A percentile compares a stretch with the other conserved stretches of the same genome.
phyloP scores from a whole-genome alignment of 2,329 filamentous ascomycete species.

The Fusarium illudens region DNA sequence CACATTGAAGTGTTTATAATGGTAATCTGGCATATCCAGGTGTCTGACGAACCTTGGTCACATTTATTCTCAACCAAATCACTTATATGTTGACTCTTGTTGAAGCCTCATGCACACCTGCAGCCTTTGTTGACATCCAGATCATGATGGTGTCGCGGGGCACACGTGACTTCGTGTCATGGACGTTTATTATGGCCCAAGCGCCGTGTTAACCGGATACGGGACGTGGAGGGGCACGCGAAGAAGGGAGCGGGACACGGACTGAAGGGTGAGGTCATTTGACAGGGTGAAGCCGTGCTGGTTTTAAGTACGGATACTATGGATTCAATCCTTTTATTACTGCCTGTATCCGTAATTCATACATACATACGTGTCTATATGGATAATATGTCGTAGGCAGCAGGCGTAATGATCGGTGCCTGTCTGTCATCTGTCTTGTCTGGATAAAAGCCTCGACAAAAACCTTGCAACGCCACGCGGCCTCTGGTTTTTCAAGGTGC shows the following conservation, averaged over 20 bases:
- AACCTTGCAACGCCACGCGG: conserved; percentile 41
- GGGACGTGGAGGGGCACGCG: conserved; percentile 19
- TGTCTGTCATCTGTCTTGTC: neutral
- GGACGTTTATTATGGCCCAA: conserved; percentile 35
- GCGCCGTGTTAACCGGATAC: conserved; percentile 27
- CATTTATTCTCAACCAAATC: neutral
- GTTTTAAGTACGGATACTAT: too few species aligned
- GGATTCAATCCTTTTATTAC: neutral
- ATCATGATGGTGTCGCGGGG: conserved; percentile 14
- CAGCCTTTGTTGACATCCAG: neutral
- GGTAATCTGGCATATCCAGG: neutral
- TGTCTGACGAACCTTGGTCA: fast-evolving
- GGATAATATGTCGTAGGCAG: neutral
- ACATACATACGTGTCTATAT: neutral
- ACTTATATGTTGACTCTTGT: neutral
- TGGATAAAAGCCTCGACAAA: conserved; percentile 29
- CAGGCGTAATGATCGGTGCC: neutral
- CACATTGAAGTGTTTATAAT: neutral
- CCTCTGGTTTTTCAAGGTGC: conserved; percentile 26
- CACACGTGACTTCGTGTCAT: conserved; percentile 50
- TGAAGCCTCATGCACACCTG: neutral
- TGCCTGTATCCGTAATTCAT: neutral
- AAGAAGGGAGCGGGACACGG: conserved; percentile 9
- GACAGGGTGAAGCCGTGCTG: neutral
- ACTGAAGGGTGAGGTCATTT: conserved; percentile 28